Evolutionary conservation across 2,329 filamentous ascomycete genomes (phyloP).

Genomic region (Conoideocrella luteorostrata): DNA sequence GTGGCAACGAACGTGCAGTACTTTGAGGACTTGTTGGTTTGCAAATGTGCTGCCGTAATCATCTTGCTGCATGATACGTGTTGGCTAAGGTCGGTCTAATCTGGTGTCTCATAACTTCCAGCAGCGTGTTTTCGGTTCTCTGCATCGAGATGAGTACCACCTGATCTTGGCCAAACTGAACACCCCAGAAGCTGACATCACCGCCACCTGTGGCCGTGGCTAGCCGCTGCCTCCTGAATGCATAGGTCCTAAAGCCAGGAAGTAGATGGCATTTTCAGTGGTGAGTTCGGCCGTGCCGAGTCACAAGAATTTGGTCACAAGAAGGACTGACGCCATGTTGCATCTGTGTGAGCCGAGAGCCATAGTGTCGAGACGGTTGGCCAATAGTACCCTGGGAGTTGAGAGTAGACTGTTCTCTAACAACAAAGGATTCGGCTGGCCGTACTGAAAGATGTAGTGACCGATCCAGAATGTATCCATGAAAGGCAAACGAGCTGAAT

Average conservation of each 20-base stretch:
- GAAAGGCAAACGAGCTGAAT: background rate
- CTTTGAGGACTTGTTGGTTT: too few species aligned
- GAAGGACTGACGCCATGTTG: background rate
- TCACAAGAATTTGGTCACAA: background rate
- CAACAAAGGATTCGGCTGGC: background rate
- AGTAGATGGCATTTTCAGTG: background rate
- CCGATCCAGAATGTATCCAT: background rate
- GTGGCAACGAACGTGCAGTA: too few species aligned
- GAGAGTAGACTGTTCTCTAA: background rate
- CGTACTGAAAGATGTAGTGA: too few species aligned
- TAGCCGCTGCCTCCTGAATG: too few species aligned
- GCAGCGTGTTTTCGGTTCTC: background rate
- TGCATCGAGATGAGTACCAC: slow-evolving; percentile 6
- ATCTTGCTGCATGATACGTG: background rate
- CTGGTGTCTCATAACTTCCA: background rate
- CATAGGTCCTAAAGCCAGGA: too few species aligned
- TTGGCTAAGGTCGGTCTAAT: background rate
- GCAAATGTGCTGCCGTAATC: too few species aligned
- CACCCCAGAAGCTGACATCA: slow-evolving; percentile 1
- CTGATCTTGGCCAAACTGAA: slow-evolving; percentile 5
- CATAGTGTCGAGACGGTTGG: background rate
- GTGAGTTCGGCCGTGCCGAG: slow-evolving; percentile 1
- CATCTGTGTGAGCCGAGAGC: background rate
- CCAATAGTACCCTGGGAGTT: background rate
- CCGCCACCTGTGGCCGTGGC: too few species aligned